Percentiles rank a stretch among this genome's conserved stretches.
Conservation (phyloP, 371 early-diverging fungal species). For the Mortierella sp. region DNA sequence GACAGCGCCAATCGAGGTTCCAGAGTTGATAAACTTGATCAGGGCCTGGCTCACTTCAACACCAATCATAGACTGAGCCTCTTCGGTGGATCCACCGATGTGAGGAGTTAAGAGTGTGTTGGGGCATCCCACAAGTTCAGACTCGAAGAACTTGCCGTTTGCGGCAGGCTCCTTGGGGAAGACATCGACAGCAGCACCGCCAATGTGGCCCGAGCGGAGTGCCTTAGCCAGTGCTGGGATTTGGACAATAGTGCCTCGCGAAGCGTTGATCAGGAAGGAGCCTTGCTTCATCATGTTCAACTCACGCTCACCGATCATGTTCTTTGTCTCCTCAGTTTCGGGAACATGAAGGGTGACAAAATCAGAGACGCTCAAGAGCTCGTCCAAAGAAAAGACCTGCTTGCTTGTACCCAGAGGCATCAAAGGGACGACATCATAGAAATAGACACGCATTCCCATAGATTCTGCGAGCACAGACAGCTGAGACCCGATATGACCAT, state of each 20-base stretch:
- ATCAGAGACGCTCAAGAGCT: constrained; percentile 83
- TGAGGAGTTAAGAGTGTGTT: constrained; percentile 97
- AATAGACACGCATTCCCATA: constrained; percentile 93
- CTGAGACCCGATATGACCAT: constrained; percentile 98
- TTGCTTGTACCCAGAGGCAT: constrained; percentile 95
- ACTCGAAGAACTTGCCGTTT: constrained; percentile 86
- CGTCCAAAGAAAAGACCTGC: constrained; percentile 71
- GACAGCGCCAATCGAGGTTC: constrained; percentile 90
- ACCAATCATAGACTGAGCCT: constrained; percentile 97
- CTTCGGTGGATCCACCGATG: constrained; percentile 98
- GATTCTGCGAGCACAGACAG: constrained; percentile 96
- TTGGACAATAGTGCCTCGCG: constrained; percentile 93
- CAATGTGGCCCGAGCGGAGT: constrained; percentile 87
- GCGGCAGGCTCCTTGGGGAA: constrained; percentile 93
- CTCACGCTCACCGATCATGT: constrained; percentile 92
- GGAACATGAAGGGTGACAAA: constrained; percentile 96
- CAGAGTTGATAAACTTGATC: constrained; percentile 85
- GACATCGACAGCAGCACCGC: constrained; percentile 96
- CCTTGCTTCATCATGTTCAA: constrained; percentile 90
- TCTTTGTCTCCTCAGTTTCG: constrained; percentile 94
- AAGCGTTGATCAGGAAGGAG: constrained; percentile 91
- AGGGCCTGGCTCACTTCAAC: constrained; percentile 90
- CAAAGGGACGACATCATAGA: constrained; percentile 89
- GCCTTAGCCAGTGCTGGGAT: constrained; percentile 86
- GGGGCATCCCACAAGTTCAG: constrained; percentile 80